Evolutionary conservation across 495 filamentous ascomycete genomes (phyloP).

Genomic region (Penicillium desertorum): DNA sequence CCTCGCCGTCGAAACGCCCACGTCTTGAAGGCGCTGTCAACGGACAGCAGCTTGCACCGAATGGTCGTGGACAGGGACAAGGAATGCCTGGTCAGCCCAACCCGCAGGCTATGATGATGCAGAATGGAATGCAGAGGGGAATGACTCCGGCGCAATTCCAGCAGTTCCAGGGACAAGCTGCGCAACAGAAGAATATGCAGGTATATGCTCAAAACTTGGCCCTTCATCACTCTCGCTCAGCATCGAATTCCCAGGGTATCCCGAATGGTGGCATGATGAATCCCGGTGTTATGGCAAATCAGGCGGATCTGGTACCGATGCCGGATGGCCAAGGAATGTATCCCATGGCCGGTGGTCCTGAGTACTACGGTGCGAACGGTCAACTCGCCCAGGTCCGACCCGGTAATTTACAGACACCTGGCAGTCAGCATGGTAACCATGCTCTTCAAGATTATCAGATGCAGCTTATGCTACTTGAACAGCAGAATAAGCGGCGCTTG

Average conservation of each 20-base stretch:
- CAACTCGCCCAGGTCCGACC: slow-evolving; percentile 57
- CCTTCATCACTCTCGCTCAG: slow-evolving; percentile 67
- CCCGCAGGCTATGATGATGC: slow-evolving; percentile 64
- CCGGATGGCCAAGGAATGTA: slow-evolving; percentile 62
- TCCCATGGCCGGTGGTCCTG: slow-evolving; percentile 40
- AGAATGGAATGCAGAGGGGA: slow-evolving; percentile 71
- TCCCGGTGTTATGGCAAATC: slow-evolving; percentile 57
- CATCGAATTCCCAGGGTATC: slow-evolving; percentile 67
- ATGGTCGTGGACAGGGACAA: slow-evolving; percentile 71
- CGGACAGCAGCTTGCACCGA: slow-evolving; percentile 74
- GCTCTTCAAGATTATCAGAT: slow-evolving; percentile 98
- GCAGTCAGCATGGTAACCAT: slow-evolving; percentile 71
- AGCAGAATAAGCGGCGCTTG: slow-evolving; percentile 96
- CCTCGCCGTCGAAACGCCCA: slow-evolving; percentile 89
- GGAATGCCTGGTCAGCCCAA: slow-evolving; percentile 70
- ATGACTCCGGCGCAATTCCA: slow-evolving; percentile 77
- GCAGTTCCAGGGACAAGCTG: slow-evolving; percentile 62
- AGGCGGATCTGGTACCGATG: slow-evolving; percentile 80
- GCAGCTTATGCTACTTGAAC: slow-evolving; percentile 97
- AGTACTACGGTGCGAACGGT: slow-evolving; percentile 66
- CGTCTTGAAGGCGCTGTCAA: slow-evolving; percentile 78
- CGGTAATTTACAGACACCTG: slow-evolving; percentile 53
- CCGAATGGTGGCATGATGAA: slow-evolving; percentile 61
- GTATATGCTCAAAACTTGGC: slow-evolving; percentile 82
- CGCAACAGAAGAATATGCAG: slow-evolving; percentile 78